phyloP scores from a whole-genome alignment of 2,329 filamentous ascomycete species.

The Trichoderma polysporum region DNA sequence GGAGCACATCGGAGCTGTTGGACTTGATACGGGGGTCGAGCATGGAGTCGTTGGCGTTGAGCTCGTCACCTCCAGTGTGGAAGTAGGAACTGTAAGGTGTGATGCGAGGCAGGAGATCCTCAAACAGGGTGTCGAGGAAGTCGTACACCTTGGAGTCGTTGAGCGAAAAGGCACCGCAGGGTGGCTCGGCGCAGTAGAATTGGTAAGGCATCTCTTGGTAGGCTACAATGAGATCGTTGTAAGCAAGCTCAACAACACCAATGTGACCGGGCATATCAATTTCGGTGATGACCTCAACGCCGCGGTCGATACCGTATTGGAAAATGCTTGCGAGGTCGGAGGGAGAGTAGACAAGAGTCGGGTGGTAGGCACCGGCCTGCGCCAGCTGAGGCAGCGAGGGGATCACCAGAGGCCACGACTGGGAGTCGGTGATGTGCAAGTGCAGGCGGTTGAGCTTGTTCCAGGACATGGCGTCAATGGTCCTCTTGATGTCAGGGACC shows the following conservation, averaged over 20 bases:
- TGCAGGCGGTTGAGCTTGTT: slow-evolving; percentile 84
- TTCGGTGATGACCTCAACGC: slow-evolving; percentile 60
- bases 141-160: slow-evolving; percentile 68
- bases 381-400: slow-evolving; percentile 69
- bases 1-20: slow-evolving; percentile 64
- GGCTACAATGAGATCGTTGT: slow-evolving; percentile 55
- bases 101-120: slow-evolving; percentile 73
- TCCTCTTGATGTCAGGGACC: slow-evolving; percentile 65
- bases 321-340: slow-evolving; percentile 66
- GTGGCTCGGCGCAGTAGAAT: slow-evolving; percentile 61
- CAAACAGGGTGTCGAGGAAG: slow-evolving; percentile 71
- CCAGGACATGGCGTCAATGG: slow-evolving; percentile 73
- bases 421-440: slow-evolving; percentile 77
- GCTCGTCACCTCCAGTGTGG: slow-evolving; percentile 85
- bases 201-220: slow-evolving; percentile 57
- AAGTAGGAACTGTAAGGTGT: slow-evolving; percentile 71
- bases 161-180: slow-evolving; percentile 71
- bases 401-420: slow-evolving; percentile 83
- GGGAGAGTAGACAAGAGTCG: slow-evolving; percentile 66
- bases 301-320: slow-evolving; percentile 64
- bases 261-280: slow-evolving; percentile 62
- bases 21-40: slow-evolving; percentile 71
- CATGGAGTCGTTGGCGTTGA: slow-evolving; percentile 65
- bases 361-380: slow-evolving; percentile 69
- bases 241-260: slow-evolving; percentile 52